Conservation (phyloP, 805 yeast species). For the Candida rishiriensis region DNA sequence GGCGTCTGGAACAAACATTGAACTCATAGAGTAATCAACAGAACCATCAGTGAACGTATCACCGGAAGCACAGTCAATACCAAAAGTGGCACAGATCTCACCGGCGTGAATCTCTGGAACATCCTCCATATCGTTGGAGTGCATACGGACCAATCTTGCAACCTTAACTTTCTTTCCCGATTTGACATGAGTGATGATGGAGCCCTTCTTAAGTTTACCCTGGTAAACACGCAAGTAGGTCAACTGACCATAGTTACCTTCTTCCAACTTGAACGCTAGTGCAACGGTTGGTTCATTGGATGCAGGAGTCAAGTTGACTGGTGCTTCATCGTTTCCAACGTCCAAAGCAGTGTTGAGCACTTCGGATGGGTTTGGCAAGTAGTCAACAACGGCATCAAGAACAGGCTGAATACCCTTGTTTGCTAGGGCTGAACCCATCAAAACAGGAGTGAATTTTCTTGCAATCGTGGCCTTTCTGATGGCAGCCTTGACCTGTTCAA, state of each 20-base stretch:
- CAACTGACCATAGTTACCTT: constrained; percentile 96
- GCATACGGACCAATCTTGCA: constrained; percentile 95
- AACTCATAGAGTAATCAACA: constrained; percentile 82
- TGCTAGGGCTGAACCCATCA: constrained; percentile 98
- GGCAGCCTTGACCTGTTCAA: constrained; percentile 79
- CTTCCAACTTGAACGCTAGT: constrained; percentile 97
- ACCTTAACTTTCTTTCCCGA: constrained; percentile 92
- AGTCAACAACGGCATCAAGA: constrained; percentile 92
- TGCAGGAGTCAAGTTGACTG: constrained; percentile 72
- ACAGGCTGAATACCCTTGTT: constrained; percentile 95
- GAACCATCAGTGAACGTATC: constrained; percentile 92
- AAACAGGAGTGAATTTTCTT: constrained; percentile 96
- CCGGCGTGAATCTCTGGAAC: constrained; percentile 94
- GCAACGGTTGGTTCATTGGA: constrained; percentile 82
- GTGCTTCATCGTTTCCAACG: constrained; percentile 54
- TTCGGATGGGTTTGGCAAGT: constrained; percentile 93
- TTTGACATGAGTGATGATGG: constrained; percentile 81
- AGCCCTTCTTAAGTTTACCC: constrained; percentile 89
- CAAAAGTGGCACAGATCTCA: constrained; percentile 98
- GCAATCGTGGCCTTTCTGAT: constrained; percentile 95
- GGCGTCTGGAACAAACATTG: constrained; percentile 99
- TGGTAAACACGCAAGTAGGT: constrained; percentile 97
- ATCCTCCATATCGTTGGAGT: constrained; percentile 98
- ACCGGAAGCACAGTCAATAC: constrained; percentile 98
- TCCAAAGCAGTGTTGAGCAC: constrained; percentile 88